phyloP scores from a whole-genome alignment of 2,329 filamentous ascomycete species.

The Claviceps sorghi region DNA sequence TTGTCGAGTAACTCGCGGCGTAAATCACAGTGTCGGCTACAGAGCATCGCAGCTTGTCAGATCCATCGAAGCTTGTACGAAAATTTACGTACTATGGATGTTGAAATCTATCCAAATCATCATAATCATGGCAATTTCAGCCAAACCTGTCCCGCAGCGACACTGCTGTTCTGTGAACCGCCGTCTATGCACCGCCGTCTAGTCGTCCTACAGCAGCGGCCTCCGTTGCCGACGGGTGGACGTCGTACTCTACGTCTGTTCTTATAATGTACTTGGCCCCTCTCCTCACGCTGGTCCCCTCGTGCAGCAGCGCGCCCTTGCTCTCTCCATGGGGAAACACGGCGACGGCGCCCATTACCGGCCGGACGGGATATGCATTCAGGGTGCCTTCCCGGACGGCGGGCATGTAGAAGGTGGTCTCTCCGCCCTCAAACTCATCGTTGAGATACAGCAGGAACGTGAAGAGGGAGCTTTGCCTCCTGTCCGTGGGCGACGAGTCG shows the following conservation, averaged over 20 bases:
- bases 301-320: slow-evolving; percentile 49
- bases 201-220: no score
- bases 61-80: no score
- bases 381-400: slow-evolving; percentile 48
- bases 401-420: slow-evolving; percentile 58
- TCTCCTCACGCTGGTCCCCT: slow-evolving; percentile 54
- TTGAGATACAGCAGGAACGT: slow-evolving; percentile 58
- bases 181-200: no score
- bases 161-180: no score
- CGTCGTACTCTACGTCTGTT: slow-evolving; percentile 57
- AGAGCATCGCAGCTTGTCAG: no score
- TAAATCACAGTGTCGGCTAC: no score
- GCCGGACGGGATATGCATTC: slow-evolving; percentile 54
- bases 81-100: no score
- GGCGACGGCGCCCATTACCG: slow-evolving; percentile 53
- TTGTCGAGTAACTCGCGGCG: no score
- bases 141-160: no score
- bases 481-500: slow-evolving; percentile 44
- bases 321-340: slow-evolving; percentile 58
- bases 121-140: no score
- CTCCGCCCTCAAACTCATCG: slow-evolving; percentile 56
- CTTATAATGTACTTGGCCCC: slow-evolving; percentile 55
- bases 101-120: no score
- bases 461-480: slow-evolving; percentile 52
- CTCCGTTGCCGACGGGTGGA: slow-evolving; percentile 22